A percentile compares a stretch with the other conserved stretches of the same genome.
Conservation (phyloP, 768 basidiomycete genomes). For the Lactarius quietus region DNA sequence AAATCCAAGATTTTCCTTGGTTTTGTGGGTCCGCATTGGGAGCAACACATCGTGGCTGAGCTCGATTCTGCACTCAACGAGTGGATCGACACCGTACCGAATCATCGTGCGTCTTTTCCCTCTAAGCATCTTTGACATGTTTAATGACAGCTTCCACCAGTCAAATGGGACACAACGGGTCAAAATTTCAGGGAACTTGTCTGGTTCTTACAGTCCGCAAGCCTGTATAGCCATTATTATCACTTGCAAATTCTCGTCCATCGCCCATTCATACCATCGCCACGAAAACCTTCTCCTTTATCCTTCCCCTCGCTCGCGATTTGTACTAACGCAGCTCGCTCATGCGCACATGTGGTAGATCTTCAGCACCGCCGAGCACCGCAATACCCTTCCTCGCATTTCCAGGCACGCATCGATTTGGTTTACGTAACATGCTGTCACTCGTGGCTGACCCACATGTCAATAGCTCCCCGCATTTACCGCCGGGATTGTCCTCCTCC, state of each 20-base stretch:
- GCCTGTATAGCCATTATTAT: constrained; percentile 42
- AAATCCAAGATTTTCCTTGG: constrained; percentile 55
- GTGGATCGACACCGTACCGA: constrained; percentile 45
- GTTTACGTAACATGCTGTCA: not conserved
- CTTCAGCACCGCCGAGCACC: constrained; percentile 30
- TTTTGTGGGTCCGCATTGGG: constrained; percentile 50
- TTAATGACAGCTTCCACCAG: not conserved
- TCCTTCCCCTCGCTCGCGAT: constrained; percentile 48
- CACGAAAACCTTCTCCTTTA: constrained; percentile 32
- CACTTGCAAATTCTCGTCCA: constrained; percentile 45
- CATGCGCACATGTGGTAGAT: constrained; percentile 43
- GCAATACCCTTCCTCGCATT: constrained; percentile 23
- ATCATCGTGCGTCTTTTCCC: constrained; percentile 31
- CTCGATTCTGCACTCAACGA: constrained; percentile 45
- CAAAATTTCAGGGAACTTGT: constrained; percentile 22
- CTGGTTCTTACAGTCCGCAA: constrained; percentile 37
- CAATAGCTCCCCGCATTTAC: constrained; percentile 35
- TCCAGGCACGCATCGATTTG: constrained; percentile 12
- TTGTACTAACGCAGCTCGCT: constrained; percentile 49
- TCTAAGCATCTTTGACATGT: not conserved
- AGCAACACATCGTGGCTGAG: constrained; percentile 42
- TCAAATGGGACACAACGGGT: constrained; percentile 29
- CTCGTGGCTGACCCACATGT: constrained; percentile 18
- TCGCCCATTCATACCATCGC: constrained; percentile 45
- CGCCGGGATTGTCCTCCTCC: constrained; percentile 41